A percentile compares a stretch with the other conserved stretches of the same genome.
Evolutionary conservation across 1,284 basidiomycete species (phyloP).

Genomic region (Microbotryomycetes sp.): DNA sequence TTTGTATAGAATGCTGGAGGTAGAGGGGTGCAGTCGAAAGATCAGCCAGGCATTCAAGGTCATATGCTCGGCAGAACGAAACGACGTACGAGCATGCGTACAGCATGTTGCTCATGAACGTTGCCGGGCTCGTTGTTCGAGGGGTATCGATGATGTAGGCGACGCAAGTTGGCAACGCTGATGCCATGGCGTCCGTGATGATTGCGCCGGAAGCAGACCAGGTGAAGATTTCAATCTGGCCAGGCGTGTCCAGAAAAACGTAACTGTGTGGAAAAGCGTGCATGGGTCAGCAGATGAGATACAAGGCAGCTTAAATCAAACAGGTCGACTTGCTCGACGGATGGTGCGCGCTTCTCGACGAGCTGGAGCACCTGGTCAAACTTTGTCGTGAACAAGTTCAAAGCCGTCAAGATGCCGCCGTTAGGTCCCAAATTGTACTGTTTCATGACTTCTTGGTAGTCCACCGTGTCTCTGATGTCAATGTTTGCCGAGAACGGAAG

Average conservation of each 20-base stretch:
- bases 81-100: constrained; percentile 83
- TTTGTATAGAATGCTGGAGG: constrained; percentile 86
- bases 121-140: constrained; percentile 85
- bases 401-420: constrained; percentile 90
- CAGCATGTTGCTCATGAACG: constrained; percentile 99
- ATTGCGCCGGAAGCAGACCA: constrained; percentile 99
- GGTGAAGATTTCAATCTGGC: constrained; percentile 99
- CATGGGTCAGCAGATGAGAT: not conserved
- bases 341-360: constrained; percentile 81
- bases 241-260: constrained; percentile 92
- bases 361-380: constrained; percentile 94
- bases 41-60: constrained; percentile 11
- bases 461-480: constrained; percentile 94
- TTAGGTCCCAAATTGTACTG: constrained; percentile 99
- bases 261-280: constrained; percentile 51
- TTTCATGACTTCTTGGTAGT: constrained; percentile 98
- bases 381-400: constrained; percentile 98
- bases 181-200: constrained; percentile 95
- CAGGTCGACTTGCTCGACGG: constrained; percentile 63
- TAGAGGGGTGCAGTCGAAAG: not conserved
- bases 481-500: constrained; percentile 93
- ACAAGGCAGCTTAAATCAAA: constrained; percentile 12
- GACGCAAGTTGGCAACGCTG: constrained; percentile 83
- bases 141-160: constrained; percentile 98
- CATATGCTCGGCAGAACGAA: too few relatives aligned